These are phyloP conservation scores for Globisporangium apiculatum DNA, from an alignment of 352 stramenopile genomes.

Conservation along the genomic window DNA sequence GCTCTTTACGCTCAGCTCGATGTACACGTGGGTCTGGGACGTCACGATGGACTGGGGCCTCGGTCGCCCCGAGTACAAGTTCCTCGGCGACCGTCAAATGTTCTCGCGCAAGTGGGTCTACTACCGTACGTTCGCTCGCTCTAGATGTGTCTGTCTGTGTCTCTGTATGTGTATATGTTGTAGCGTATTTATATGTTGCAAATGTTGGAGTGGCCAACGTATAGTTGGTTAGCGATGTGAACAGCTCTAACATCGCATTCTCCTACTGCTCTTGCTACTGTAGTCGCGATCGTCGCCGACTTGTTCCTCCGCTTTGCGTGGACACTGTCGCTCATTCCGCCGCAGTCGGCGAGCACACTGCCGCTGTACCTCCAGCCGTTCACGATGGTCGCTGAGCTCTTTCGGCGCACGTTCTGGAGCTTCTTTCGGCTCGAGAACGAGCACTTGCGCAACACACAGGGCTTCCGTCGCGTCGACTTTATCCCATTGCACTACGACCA, in stretches of 20 bases:
- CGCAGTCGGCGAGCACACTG: slow-evolving; percentile 43
- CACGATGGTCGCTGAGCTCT: slow-evolving; percentile 81
- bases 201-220: neutral
- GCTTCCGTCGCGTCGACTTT: slow-evolving; percentile 76
- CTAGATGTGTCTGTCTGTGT: neutral
- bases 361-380: slow-evolving; percentile 79
- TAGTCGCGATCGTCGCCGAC: slow-evolving; percentile 63
- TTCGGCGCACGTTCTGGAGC: slow-evolving; percentile 82
- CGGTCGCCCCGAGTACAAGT: slow-evolving; percentile 67
- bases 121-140: slow-evolving; percentile 22
- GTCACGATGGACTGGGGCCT: slow-evolving; percentile 87
- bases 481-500: slow-evolving; percentile 82
- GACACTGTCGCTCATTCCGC: slow-evolving; percentile 75
- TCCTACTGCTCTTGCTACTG: neutral
- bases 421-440: slow-evolving; percentile 86
- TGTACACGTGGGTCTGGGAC: slow-evolving; percentile 83
- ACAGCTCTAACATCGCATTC: neutral
- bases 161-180: neutral
- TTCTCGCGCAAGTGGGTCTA: slow-evolving; percentile 78
- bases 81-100: slow-evolving; percentile 79
- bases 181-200: no score
- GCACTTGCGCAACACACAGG: slow-evolving; percentile 81
- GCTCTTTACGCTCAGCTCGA: slow-evolving; percentile 70
- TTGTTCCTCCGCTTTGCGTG: slow-evolving; percentile 79
- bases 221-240: neutral